Evolutionary conservation across 257 asterid species (phyloP), one percentile per base, ranked within the genome.

Genomic region (Forsythia suspensa): DNA sequence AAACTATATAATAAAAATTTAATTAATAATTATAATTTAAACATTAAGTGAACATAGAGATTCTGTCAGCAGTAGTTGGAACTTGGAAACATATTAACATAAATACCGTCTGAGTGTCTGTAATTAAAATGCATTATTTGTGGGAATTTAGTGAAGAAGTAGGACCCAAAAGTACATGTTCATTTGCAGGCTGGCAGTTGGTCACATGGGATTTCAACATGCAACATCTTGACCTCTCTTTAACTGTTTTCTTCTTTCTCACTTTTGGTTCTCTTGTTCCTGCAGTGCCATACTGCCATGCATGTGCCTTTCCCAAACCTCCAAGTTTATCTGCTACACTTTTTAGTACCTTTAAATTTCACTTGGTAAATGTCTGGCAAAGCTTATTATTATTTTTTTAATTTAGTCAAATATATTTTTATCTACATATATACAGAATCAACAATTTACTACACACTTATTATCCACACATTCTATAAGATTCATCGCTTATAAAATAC

Each of bases 161-260:
- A 51, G 82, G 71, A 67, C 61, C 61, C 16, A 63, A 39, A 63
- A 63, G 72, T 36, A 48, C 1, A 46, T 44, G 74, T 37, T 71
- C 43, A 43, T 72, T 24, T 57, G 18, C 20, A 51, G 83, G 80
- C 39, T 24, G 70, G 38, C 80, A 68, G 72, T 80, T 77, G 72
- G 82, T 77, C 89, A 80, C 89, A 82, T 82, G 86, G 83, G 70
- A 29, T 63, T 63, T 63, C 38, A 24, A 29, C 70, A 63, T 8
- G 18, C 40, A 24, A 24, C 70, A 57, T 12, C 81, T 79, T 86
- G 92, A 87, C 93, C 89, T 74, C 80, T 83, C 88, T 79, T 78
- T 82, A 77, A 40, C 80, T 73, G 80, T 39, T 61, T 63, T 29
- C 8, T 34, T 63, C 70, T 18, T 20, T 61, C 68, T 12, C 34